These are phyloP conservation scores for Lachancea thermotolerans DNA, from an alignment of 805 yeast genomes.

Conservation along the genomic window DNA sequence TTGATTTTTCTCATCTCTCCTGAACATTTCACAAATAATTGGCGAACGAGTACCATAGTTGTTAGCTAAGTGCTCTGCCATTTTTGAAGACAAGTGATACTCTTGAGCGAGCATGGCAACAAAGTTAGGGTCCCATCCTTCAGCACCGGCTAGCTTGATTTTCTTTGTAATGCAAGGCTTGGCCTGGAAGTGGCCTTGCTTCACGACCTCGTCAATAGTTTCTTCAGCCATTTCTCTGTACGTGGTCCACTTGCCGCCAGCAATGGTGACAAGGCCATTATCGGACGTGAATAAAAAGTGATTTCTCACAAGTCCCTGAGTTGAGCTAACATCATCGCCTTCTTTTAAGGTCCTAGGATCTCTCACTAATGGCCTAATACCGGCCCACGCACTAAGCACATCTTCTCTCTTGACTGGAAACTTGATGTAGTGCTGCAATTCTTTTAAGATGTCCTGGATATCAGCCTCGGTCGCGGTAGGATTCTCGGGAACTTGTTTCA, in stretches of 20 bases:
- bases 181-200: conserved; percentile 37
- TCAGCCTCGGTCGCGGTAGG: conserved; percentile 87
- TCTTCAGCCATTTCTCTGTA: conserved; percentile 97
- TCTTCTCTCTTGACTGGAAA: conserved; percentile 86
- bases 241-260: conserved; percentile 98
- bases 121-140: conserved; percentile 65
- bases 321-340: conserved; percentile 42
- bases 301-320: conserved; percentile 87
- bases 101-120: conserved; percentile 75
- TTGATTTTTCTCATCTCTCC: conserved; percentile 46
- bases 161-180: conserved; percentile 37
- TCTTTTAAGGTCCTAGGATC: conserved; percentile 56
- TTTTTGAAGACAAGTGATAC: conserved; percentile 60
- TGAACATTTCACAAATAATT: conserved; percentile 54
- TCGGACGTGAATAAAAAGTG: conserved; percentile 71
- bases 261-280: conserved; percentile 76
- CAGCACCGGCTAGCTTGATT: conserved; percentile 69
- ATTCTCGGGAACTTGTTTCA: conserved; percentile 58
- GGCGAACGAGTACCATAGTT: conserved; percentile 92
- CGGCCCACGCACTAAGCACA: conserved; percentile 93
- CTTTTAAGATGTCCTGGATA: conserved; percentile 78
- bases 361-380: conserved; percentile 89
- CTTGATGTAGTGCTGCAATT: conserved; percentile 82
- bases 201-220: conserved; percentile 69
- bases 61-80: conserved; percentile 75